These are phyloP conservation scores for Zygosaccharomyces sapae DNA, from an alignment of 1,139 yeast species.

Conservation along the genomic window DNA sequence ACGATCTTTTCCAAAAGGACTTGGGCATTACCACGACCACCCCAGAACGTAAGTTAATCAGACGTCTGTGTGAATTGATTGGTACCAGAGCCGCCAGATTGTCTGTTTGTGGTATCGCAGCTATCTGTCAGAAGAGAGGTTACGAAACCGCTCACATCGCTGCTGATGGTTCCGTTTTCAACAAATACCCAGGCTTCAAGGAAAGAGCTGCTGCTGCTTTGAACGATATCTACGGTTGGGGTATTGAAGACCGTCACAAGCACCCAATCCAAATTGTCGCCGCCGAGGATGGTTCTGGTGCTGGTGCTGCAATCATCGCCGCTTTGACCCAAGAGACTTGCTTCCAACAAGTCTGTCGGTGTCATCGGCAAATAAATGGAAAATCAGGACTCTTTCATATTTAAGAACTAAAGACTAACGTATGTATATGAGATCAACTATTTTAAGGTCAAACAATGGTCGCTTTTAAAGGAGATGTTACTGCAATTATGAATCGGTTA, in stretches of 20 bases:
- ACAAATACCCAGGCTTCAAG: constrained; percentile 88
- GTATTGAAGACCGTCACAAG: constrained; percentile 39
- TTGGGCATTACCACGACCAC: constrained; percentile 63
- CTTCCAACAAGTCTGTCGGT: constrained; percentile 73
- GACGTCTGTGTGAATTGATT: constrained; percentile 77
- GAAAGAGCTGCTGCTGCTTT: constrained; percentile 86
- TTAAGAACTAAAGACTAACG: constrained; percentile 7
- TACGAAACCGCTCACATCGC: constrained; percentile 81
- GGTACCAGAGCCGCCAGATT: constrained; percentile 93
- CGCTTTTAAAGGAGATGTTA: too few relatives aligned
- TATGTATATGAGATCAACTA: constrained; percentile 11
- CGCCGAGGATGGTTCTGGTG: constrained; percentile 98
- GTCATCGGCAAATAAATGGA: constrained; percentile 31
- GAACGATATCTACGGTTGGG: constrained; percentile 88
- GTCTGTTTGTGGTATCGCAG: constrained; percentile 94
- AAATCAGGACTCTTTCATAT: too few relatives aligned
- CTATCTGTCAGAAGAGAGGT: constrained; percentile 84
- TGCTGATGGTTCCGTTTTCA: constrained; percentile 94
- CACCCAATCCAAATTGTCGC: constrained; percentile 80
- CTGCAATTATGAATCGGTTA: too few relatives aligned
- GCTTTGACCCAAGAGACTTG: constrained; percentile 83
- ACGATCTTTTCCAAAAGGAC: constrained; percentile 54
- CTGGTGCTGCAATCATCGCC: constrained; percentile 96
- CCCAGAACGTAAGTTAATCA: constrained; percentile 77
- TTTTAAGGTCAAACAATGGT: too few relatives aligned